These are phyloP conservation scores for Trichophyton simii DNA, from an alignment of 2,329 filamentous ascomycete genomes.

Conservation along the genomic window DNA sequence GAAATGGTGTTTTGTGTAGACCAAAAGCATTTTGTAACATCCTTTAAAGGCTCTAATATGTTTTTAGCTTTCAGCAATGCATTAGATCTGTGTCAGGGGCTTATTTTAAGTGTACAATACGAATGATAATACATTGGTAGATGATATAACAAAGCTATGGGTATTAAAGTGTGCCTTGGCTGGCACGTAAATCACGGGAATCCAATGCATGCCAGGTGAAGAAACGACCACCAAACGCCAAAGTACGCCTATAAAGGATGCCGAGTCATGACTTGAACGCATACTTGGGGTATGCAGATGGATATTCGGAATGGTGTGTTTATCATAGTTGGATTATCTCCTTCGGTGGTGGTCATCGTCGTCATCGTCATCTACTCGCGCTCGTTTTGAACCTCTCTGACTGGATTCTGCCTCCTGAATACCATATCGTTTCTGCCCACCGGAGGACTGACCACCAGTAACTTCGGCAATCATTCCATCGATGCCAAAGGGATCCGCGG, in stretches of 20 bases:
- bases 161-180: not conserved
- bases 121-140: not conserved
- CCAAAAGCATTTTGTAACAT: not conserved
- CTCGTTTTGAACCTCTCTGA: constrained; percentile 49
- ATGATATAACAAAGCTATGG: not conserved
- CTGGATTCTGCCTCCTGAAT: constrained; percentile 29
- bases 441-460: constrained; percentile 38
- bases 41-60: not conserved
- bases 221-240: not conserved
- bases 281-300: not conserved
- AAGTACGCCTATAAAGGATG: not conserved
- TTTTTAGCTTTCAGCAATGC: not conserved
- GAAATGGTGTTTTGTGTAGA: not conserved
- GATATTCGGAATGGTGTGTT: not conserved
- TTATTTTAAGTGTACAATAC: not conserved
- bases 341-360: constrained; percentile 10
- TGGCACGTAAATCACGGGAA: not conserved
- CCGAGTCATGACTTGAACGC: not conserved
- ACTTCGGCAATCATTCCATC: constrained; percentile 84
- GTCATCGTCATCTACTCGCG: constrained; percentile 54
- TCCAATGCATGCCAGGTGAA: not conserved
- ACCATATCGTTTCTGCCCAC: constrained; percentile 35
- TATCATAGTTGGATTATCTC: constrained; percentile 3
- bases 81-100: not conserved
- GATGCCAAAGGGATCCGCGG: constrained; percentile 78